Conservation (phyloP, 371 early-diverging fungal genomes). For the Aphelidium insulamus region DNA sequence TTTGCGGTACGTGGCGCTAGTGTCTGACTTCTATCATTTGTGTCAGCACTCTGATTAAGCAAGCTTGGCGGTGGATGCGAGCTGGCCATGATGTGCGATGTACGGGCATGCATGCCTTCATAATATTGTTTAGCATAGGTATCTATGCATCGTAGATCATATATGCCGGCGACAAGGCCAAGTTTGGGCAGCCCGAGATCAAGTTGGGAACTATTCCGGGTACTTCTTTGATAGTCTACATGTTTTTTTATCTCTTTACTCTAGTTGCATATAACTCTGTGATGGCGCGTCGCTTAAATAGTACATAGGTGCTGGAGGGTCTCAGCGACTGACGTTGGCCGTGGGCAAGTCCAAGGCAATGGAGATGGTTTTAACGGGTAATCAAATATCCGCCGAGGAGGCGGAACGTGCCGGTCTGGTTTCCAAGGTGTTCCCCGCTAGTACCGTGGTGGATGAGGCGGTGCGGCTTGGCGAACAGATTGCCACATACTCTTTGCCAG, state of each 20-base stretch:
- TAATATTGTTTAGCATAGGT: not conserved
- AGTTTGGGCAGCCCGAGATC: slow-evolving; percentile 96
- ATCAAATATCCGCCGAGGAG: slow-evolving; percentile 64
- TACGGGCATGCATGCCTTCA: slow-evolving; percentile 5
- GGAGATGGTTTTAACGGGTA: slow-evolving; percentile 84
- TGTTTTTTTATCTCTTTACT: not conserved
- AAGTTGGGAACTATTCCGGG: slow-evolving; percentile 87
- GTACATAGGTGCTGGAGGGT: slow-evolving; percentile 62
- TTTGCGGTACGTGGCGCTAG: slow-evolving; percentile 48
- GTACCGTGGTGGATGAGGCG: slow-evolving; percentile 65
- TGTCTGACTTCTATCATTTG: not conserved
- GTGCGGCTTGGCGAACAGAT: slow-evolving; percentile 71
- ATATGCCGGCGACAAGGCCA: slow-evolving; percentile 90
- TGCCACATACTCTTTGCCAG: slow-evolving; percentile 59
- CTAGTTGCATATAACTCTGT: not conserved
- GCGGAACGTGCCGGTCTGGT: slow-evolving; percentile 72
- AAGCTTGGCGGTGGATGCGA: slow-evolving; percentile 95
- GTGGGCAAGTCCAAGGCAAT: slow-evolving; percentile 96
- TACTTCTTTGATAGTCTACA: slow-evolving; percentile 1
- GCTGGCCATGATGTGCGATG: slow-evolving; percentile 92
- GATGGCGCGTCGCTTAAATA: not conserved
- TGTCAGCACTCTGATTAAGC: slow-evolving; percentile 1
- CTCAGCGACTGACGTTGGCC: slow-evolving; percentile 74
- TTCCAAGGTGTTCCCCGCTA: slow-evolving; percentile 70
- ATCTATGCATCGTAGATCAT: slow-evolving; percentile 38